Evolutionary conservation across 345 rosid species (phyloP).

Genomic region (Acer negundo): DNA sequence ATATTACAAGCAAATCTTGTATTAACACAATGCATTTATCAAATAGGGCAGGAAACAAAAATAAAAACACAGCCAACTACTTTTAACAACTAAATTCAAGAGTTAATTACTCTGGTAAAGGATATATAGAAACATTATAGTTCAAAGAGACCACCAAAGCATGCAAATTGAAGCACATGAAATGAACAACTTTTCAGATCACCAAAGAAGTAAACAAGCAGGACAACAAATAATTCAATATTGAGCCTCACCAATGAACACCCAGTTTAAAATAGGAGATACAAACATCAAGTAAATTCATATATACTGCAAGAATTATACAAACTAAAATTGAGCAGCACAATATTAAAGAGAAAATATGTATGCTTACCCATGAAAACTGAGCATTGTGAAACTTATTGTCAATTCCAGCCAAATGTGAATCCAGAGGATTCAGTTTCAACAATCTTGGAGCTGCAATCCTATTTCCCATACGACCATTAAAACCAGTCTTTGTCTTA

Average conservation of each 20-base stretch:
- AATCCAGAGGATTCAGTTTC: slow-evolving; percentile 82
- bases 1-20: neutral
- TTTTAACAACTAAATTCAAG: neutral
- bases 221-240: neutral
- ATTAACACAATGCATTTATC: neutral
- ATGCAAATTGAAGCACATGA: neutral
- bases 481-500: slow-evolving; percentile 85
- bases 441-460: slow-evolving; percentile 96
- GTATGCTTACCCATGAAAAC: slow-evolving; percentile 84
- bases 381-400: slow-evolving; percentile 90
- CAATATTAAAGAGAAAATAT: neutral
- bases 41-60: neutral
- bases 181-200: neutral
- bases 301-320: neutral
- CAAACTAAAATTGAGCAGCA: slow-evolving; percentile 7
- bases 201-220: neutral
- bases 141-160: slow-evolving; percentile 3
- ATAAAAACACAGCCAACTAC: neutral
- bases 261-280: neutral
- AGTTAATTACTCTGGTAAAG: neutral
- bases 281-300: neutral
- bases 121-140: neutral
- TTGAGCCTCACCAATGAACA: neutral
- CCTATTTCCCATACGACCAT: slow-evolving; percentile 96
- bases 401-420: slow-evolving; percentile 85